phyloP scores from a whole-genome alignment of 768 basidiomycete species.

The Calvatia gigantea region DNA sequence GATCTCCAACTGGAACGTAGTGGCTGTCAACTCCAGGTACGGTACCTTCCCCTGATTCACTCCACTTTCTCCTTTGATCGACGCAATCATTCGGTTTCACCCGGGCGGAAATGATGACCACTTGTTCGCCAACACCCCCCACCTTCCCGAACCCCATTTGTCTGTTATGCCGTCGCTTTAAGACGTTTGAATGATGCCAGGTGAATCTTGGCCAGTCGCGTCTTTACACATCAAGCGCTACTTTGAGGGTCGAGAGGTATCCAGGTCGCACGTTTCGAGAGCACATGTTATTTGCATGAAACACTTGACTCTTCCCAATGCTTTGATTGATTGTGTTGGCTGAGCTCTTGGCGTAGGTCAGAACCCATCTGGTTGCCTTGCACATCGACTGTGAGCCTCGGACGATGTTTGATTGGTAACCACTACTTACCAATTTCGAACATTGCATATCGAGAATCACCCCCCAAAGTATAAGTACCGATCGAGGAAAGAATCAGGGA shows the following conservation, averaged over 20 bases:
- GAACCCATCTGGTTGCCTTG: no score
- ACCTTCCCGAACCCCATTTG: neutral
- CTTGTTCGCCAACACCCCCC: neutral
- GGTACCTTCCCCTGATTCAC: neutral
- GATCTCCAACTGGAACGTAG: no score
- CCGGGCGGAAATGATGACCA: neutral
- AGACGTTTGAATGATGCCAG: neutral
- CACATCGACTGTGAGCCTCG: no score
- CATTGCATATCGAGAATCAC: neutral
- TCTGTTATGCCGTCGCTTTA: neutral
- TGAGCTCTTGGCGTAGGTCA: neutral
- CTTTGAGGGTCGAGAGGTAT: neutral
- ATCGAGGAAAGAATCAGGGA: neutral
- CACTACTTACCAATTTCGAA: neutral
- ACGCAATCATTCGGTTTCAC: slow-evolving; percentile 1
- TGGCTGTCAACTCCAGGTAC: neutral
- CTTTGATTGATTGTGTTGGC: neutral
- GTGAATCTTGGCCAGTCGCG: neutral
- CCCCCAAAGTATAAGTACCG: neutral
- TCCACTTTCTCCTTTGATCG: neutral
- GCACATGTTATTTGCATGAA: no score
- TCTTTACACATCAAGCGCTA: neutral
- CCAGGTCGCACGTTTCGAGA: neutral
- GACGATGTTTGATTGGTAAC: neutral
- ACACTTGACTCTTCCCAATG: neutral